Evolutionary conservation across 192 early-diverging fungal species (phyloP).

Genomic region (Linderina pennispora): DNA sequence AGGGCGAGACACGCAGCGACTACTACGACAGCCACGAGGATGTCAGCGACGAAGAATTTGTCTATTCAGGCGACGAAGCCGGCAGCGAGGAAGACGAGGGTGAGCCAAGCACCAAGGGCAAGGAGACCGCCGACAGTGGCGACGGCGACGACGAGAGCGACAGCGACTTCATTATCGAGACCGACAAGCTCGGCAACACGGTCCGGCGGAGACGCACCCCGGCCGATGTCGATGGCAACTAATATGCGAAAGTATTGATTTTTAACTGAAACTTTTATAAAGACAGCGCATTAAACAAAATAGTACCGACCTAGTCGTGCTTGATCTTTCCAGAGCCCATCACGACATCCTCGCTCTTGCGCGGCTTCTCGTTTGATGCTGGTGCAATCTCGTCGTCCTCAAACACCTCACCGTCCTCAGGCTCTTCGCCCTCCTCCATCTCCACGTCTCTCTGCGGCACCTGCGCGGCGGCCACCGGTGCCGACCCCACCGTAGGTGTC

Average conservation of each 20-base stretch:
- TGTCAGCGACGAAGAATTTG: conserved; percentile 22
- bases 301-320: conserved; percentile 6
- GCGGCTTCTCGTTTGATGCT: conserved; percentile 21
- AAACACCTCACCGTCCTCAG: conserved; percentile 42
- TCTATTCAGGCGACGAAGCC: conserved; percentile 7
- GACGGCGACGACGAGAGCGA: conserved; percentile 19
- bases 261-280: too few relatives aligned
- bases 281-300: too few relatives aligned
- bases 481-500: too few relatives aligned
- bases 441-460: conserved; percentile 5
- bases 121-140: conserved; percentile 15
- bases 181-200: conserved; percentile 36
- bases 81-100: background rate
- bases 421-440: conserved; percentile 33
- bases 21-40: conserved; percentile 6
- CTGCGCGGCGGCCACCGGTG: background rate
- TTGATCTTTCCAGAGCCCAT: conserved; percentile 38
- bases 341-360: conserved; percentile 34
- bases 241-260: too few relatives aligned
- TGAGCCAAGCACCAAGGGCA: conserved; percentile 5
- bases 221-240: background rate
- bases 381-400: conserved; percentile 30
- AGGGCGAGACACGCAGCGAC: background rate
- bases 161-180: conserved; percentile 29
- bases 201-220: conserved; percentile 22